These are phyloP conservation scores for Taxillus chinensis DNA, from an alignment of 164 flowering plant genomes.

Conservation along the genomic window DNA sequence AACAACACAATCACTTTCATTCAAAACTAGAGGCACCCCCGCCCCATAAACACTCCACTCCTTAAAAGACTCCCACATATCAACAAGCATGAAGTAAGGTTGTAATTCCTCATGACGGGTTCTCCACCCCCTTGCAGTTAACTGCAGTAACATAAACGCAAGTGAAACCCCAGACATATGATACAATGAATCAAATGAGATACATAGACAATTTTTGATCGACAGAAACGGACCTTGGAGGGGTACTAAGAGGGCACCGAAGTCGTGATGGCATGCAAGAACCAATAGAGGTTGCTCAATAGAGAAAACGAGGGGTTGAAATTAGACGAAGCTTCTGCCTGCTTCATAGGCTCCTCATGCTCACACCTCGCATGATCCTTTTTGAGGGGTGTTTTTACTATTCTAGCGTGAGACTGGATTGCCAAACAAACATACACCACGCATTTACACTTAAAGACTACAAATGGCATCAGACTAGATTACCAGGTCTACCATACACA, in stretches of 20 bases:
- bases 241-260: conserved; percentile 1
- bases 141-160: conserved; percentile 17
- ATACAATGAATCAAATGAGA: neutral
- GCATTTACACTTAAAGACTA: too few relatives aligned
- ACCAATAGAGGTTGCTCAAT: neutral
- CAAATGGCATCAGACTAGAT: too few relatives aligned
- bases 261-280: neutral
- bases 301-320: neutral
- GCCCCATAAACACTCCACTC: conserved; percentile 87
- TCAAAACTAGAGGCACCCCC: conserved; percentile 56
- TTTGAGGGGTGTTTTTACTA: too few relatives aligned
- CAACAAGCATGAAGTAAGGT: conserved; percentile 50
- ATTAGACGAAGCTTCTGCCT: too few relatives aligned
- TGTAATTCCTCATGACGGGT: conserved; percentile 19
- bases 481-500: too few relatives aligned
- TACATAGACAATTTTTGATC: neutral
- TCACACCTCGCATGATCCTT: too few relatives aligned
- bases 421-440: too few relatives aligned
- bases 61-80: conserved; percentile 64
- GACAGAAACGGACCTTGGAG: neutral
- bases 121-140: conserved; percentile 29
- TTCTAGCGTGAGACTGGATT: too few relatives aligned
- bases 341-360: too few relatives aligned
- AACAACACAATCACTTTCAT: conserved; percentile 41
- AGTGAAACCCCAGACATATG: neutral